Percentiles rank a stretch among this genome's conserved stretches.
Evolutionary conservation across 2,329 filamentous ascomycete species (phyloP).

Genomic region (Pestalotiopsis sp.): DNA sequence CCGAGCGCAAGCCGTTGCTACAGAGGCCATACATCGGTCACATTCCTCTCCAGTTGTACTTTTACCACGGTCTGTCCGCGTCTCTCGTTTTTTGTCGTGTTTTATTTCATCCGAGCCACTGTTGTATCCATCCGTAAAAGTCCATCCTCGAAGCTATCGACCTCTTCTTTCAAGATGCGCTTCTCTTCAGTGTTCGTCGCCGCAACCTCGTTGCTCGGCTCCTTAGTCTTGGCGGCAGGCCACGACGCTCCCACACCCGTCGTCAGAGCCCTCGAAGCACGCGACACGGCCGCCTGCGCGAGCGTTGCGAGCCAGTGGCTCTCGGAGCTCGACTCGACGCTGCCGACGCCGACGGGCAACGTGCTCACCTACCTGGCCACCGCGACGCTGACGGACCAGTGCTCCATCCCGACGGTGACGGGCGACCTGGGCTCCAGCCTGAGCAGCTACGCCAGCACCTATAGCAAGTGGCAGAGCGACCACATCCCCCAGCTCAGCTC

Average conservation of each 20-base stretch:
- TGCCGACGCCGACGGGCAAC: neutral
- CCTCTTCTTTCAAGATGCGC: neutral
- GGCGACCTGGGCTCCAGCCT: neutral
- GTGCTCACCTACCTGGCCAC: constrained; percentile 5
- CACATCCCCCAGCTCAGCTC: neutral
- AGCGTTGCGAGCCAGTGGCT: constrained; percentile 2
- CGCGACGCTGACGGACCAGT: neutral
- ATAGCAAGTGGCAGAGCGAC: constrained; percentile 1
- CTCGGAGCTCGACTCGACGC: neutral
- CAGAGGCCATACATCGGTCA: neutral
- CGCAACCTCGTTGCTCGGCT: neutral
- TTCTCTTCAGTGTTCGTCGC: neutral
- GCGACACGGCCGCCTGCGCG: neutral
- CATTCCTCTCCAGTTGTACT: neutral
- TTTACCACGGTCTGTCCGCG: neutral
- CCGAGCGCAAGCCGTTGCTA: neutral
- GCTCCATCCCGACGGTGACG: neutral
- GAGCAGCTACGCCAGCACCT: constrained; percentile 4
- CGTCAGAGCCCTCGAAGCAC: neutral
- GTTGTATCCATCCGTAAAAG: too few relatives aligned
- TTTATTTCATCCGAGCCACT: too few relatives aligned
- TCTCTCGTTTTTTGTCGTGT: neutral
- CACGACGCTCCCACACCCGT: neutral
- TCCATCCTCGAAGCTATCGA: too few relatives aligned
- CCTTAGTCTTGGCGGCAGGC: neutral